Percentiles rank a stretch among this genome's conserved stretches.
These are phyloP conservation scores for Phellopilus nigrolimitatus DNA, from an alignment of 1,284 basidiomycete species.

Conservation along the genomic window DNA sequence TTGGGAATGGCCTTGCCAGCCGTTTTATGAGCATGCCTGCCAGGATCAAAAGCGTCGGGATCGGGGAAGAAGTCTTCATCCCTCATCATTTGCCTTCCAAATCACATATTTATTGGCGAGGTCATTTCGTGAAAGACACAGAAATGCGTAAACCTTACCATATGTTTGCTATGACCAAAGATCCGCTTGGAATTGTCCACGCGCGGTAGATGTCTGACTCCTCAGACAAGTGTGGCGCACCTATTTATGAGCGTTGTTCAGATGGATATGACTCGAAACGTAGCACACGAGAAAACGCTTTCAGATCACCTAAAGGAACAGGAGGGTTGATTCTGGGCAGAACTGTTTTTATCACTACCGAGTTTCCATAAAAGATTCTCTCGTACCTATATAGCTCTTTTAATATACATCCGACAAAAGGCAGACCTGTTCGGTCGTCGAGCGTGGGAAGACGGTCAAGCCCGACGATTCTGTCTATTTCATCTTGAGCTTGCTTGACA, in stretches of 20 bases:
- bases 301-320: not conserved
- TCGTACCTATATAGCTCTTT: not conserved
- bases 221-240: not conserved
- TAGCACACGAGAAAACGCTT: not conserved
- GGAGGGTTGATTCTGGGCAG: not conserved
- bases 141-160: not conserved
- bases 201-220: not conserved
- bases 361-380: too few species aligned
- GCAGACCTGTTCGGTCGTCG: conserved; percentile 17
- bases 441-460: conserved; percentile 21
- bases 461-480: too few species aligned
- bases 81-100: conserved; percentile 7
- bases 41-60: conserved; percentile 8
- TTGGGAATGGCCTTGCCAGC: too few species aligned
- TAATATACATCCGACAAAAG: not conserved
- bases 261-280: not conserved
- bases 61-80: too few species aligned
- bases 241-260: not conserved
- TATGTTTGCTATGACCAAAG: conserved; percentile 1
- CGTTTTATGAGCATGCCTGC: not conserved
- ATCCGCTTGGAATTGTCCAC: not conserved
- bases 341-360: not conserved
- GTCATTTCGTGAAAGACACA: too few species aligned
- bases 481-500: conserved; percentile 7
- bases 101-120: not conserved